These are phyloP conservation scores for Aurantiochytrium sp. DNA, from an alignment of 108 stramenopile genomes.

Conservation along the genomic window DNA sequence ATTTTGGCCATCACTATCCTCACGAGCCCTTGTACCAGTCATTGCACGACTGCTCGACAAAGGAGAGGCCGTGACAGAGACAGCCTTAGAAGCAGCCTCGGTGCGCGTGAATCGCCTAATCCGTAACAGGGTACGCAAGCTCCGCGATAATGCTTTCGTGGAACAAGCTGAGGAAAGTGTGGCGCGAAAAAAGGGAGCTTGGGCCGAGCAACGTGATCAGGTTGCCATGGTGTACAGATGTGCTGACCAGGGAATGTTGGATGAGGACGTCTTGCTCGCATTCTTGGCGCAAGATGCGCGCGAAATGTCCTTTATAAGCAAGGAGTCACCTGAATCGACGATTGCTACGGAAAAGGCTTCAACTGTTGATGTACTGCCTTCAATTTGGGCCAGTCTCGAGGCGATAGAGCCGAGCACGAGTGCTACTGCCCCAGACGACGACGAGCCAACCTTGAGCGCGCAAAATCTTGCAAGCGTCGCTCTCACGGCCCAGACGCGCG, in stretches of 20 bases:
- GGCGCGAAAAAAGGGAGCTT: neutral
- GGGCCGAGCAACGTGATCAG: neutral
- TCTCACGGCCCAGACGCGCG: neutral
- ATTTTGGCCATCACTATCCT: neutral
- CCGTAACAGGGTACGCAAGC: neutral
- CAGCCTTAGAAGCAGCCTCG: neutral
- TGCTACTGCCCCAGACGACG: neutral
- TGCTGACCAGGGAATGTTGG: neutral
- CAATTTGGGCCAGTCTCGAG: neutral
- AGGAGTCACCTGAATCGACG: neutral
- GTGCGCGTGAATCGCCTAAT: neutral
- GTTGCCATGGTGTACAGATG: neutral
- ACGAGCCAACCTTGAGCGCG: too few species aligned
- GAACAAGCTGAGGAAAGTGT: neutral
- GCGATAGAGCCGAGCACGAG: neutral
- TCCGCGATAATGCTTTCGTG: neutral
- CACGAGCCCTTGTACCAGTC: neutral
- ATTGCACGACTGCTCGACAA: neutral
- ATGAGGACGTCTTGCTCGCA: neutral
- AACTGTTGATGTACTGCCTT: neutral
- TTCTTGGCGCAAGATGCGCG: neutral
- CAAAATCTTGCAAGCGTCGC: neutral
- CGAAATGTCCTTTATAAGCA: neutral
- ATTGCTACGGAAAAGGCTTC: neutral
- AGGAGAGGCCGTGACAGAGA: neutral